Evolutionary conservation across 192 early-diverging fungal genomes (phyloP).

Genomic region (Backusella circina): DNA sequence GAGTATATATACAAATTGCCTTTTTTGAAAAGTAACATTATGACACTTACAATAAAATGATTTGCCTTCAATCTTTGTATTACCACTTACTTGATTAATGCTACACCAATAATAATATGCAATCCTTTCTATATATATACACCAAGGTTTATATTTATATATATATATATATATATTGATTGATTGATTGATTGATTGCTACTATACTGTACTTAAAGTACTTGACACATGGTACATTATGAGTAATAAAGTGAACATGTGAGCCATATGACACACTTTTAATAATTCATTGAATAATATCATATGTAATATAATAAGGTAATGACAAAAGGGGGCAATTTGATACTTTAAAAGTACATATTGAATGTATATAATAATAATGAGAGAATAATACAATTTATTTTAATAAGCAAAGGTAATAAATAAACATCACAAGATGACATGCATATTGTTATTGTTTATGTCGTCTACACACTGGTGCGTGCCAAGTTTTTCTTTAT

Average conservation of each 20-base stretch:
- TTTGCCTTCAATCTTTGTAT: neutral
- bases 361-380: neutral
- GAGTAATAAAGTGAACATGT: neutral
- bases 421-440: neutral
- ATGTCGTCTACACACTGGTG: neutral
- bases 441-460: neutral
- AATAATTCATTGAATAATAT: neutral
- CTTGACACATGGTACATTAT: neutral
- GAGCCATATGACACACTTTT: neutral
- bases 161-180: neutral
- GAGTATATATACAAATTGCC: neutral
- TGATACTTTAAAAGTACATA: neutral
- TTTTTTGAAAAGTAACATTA: neutral
- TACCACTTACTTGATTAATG: neutral
- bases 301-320: neutral
- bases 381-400: neutral
- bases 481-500: neutral
- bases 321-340: neutral
- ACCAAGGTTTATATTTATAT: neutral
- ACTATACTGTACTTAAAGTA: neutral
- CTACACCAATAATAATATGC: neutral
- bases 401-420: neutral
- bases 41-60: neutral
- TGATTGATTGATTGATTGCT: too few relatives aligned
- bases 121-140: neutral